phyloP scores from a whole-genome alignment of 129 eudicot genomes.

The Arctium minus region DNA sequence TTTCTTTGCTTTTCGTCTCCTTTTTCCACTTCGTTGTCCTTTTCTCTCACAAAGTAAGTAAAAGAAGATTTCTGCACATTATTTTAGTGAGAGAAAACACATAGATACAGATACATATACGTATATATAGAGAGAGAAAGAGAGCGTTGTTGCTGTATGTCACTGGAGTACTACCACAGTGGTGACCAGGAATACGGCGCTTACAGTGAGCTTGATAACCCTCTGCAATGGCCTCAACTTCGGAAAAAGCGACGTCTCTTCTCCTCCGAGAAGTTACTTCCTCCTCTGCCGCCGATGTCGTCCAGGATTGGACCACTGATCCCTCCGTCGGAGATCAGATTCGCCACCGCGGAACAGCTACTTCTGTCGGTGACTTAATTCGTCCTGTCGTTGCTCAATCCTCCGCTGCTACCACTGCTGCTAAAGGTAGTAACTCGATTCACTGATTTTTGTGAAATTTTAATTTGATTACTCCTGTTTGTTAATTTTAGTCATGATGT shows the following conservation, averaged over 20 bases:
- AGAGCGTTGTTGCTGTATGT: constrained; percentile 26
- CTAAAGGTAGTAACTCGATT: constrained; percentile 42
- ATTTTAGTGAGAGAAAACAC: neutral
- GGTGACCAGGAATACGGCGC: constrained; percentile 17
- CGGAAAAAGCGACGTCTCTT: constrained; percentile 44
- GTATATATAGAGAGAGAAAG: neutral
- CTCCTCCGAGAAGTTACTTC: constrained; percentile 26
- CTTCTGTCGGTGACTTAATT: constrained; percentile 42
- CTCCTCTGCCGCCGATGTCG: constrained; percentile 29
- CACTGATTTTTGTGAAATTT: neutral
- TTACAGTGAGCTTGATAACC: constrained; percentile 30
- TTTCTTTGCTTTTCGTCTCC: neutral
- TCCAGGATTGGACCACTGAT: constrained; percentile 35
- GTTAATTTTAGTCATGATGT: neutral
- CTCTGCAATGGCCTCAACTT: constrained; percentile 49
- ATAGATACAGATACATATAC: neutral
- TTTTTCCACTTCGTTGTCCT: constrained; percentile 14
- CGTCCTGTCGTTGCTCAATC: constrained; percentile 44
- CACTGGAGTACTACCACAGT: constrained; percentile 23
- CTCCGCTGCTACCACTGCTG: constrained; percentile 31
- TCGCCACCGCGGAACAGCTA: constrained; percentile 36
- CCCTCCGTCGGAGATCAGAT: constrained; percentile 53
- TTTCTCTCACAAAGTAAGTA: neutral
- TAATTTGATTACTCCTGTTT: neutral
- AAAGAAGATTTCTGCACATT: neutral